Percentiles rank a stretch among this genome's conserved stretches.
phyloP scores from a whole-genome alignment of 2,329 filamentous ascomycete species.

The Pyricularia grisea region DNA sequence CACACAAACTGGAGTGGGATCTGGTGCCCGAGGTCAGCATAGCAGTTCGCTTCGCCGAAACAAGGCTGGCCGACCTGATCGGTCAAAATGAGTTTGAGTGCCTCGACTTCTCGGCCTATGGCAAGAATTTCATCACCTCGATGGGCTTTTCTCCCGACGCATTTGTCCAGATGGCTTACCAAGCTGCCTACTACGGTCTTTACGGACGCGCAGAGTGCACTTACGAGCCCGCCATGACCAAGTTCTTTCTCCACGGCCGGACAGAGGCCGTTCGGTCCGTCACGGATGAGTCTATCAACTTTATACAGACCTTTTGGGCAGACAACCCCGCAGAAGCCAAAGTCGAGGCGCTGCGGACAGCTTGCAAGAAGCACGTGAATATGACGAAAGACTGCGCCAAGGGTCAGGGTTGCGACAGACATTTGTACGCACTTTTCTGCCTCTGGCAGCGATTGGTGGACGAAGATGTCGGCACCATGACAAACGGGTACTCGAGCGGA shows the following conservation, averaged over 20 bases:
- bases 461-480: slow-evolving; percentile 47
- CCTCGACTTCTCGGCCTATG: slow-evolving; percentile 79
- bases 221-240: slow-evolving; percentile 98
- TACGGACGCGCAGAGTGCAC: slow-evolving; percentile 92
- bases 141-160: slow-evolving; percentile 97
- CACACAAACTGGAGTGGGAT: slow-evolving; percentile 95
- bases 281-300: slow-evolving; percentile 73
- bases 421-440: slow-evolving; percentile 88
- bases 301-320: slow-evolving; percentile 90
- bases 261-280: slow-evolving; percentile 90
- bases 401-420: slow-evolving; percentile 82
- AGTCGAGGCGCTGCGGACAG: slow-evolving; percentile 73
- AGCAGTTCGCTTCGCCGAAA: slow-evolving; percentile 90
- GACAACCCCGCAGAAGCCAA: slow-evolving; percentile 78
- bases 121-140: slow-evolving; percentile 95
- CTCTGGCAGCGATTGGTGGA: slow-evolving; percentile 89
- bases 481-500: slow-evolving; percentile 55
- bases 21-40: slow-evolving; percentile 88
- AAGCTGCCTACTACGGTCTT: slow-evolving; percentile 93
- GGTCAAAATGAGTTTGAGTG: slow-evolving; percentile 95
- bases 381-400: slow-evolving; percentile 81
- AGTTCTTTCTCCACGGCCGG: slow-evolving; percentile 82
- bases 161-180: slow-evolving; percentile 98
- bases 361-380: slow-evolving; percentile 72
- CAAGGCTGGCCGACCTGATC: slow-evolving; percentile 84